Base-by-base conservation (phyloP, 371 early-diverging fungal species). In the Rhizopus stolonifer region DNA sequence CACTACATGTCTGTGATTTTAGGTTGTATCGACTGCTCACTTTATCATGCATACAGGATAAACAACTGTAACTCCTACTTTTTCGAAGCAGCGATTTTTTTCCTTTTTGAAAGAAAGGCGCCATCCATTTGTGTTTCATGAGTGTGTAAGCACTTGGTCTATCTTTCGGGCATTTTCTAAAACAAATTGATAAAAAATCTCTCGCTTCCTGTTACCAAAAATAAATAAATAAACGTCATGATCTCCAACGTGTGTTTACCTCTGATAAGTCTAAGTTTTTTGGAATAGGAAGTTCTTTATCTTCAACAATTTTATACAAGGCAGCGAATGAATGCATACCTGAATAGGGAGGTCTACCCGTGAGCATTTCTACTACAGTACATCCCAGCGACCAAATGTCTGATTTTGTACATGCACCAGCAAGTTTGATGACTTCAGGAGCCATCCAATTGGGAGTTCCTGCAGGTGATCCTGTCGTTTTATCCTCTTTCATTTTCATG, bases 371-470 rank as follows among this genome's bases (percentile, higher is more conserved):
- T 26, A 94, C 81, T 26, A 94, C 71, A 0, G 93, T 92, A 49
- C 94, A 93, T 11, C 92, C 95, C 23, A 95, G 71, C 39, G 93
- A 84, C 93, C 94, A 95, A 13, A 95, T 94, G 62, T 95, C 96
- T 0, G 92, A 89, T 23, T 87, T 85, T 7, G 86, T 82, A 4
- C 86, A 82, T 0, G 90, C 83, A 4, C 93, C 92, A 42, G 86
- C 82, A 18, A 93, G 72, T 56, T 90, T 81, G 56, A 94, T 94
- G 0, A 97, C 90, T 71, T 97, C 98, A 2, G 98, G 98, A 6
- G 98, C 95, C 96, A 97, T 95, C 98, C 98, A 97, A 64, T 93
- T 93, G 0, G 98, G 96, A 14, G 94, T 92, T 14, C 98, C 98
- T 17, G 91, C 90, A 1, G 89, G 81, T 5, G 82, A 58, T 47